Conservation (phyloP, 306 rosid genomes). For the Inga laurina region DNA sequence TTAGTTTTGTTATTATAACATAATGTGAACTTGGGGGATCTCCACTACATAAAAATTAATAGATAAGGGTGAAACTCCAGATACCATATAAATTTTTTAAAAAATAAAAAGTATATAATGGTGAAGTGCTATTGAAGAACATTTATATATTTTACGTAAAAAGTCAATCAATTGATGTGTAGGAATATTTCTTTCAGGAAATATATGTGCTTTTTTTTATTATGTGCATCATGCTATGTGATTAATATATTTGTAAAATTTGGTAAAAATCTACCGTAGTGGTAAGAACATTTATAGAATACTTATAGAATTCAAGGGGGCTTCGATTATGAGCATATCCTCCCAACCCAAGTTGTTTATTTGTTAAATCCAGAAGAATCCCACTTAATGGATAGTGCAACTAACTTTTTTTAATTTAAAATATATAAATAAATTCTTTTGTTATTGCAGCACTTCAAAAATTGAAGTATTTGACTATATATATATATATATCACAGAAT, state of each 20-base stretch:
- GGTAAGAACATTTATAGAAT: not conserved
- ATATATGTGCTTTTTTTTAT: not conserved
- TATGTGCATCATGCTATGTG: slow-evolving; percentile 14
- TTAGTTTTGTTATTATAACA: not conserved
- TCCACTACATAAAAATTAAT: slow-evolving; percentile 53
- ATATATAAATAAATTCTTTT: not conserved
- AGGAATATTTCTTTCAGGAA: slow-evolving; percentile 15
- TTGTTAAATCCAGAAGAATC: not conserved
- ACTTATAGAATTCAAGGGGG: not conserved
- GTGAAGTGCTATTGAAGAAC: slow-evolving; percentile 44
- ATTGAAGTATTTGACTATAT: not conserved
- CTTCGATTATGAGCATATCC: not conserved
- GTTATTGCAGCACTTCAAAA: not conserved
- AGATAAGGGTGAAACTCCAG: slow-evolving; percentile 47
- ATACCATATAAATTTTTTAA: slow-evolving; percentile 14
- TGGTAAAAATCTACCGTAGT: slow-evolving; percentile 11
- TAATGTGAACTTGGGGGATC: slow-evolving; percentile 38
- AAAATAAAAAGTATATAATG: slow-evolving; percentile 25
- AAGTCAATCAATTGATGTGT: slow-evolving; percentile 23
- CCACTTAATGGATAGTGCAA: not conserved
- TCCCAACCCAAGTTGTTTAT: not conserved
- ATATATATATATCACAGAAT: not conserved
- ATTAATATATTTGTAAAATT: slow-evolving; percentile 7
- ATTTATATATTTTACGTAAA: slow-evolving; percentile 23
- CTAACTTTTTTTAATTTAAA: not conserved